Conservation (phyloP, 202 grass and related monocot species). For the Musa balbisiana region DNA sequence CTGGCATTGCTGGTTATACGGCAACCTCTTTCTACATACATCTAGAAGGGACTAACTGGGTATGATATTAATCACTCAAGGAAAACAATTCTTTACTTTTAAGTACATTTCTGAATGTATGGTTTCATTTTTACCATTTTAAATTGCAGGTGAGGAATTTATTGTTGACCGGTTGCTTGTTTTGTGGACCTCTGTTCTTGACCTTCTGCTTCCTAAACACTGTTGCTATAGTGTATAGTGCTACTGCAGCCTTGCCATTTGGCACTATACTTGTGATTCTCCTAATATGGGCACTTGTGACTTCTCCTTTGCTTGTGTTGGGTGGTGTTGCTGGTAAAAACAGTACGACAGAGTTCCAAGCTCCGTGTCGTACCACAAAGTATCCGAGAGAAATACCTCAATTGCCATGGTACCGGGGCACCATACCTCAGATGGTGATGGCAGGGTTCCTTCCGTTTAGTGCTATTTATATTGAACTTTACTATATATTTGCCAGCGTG, state of each 20-base stretch:
- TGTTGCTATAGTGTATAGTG: too few species aligned
- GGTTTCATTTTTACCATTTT: constrained; percentile 5
- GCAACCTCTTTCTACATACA: constrained; percentile 80
- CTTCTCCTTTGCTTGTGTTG: constrained; percentile 77
- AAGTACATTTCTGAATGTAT: not conserved
- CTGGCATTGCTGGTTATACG: constrained; percentile 87
- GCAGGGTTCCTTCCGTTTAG: too few species aligned
- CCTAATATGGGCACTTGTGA: constrained; percentile 40
- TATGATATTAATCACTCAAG: constrained; percentile 18
- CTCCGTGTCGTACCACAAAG: constrained; percentile 32
- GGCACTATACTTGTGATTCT: too few species aligned
- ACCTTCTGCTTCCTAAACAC: too few species aligned
- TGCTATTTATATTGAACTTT: too few species aligned
- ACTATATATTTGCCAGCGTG: constrained; percentile 38
- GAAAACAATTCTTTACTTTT: not conserved
- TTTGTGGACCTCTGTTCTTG: too few species aligned
- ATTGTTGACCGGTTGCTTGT: constrained; percentile 42
- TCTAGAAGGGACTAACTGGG: constrained; percentile 86
- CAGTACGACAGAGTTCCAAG: constrained; percentile 75
- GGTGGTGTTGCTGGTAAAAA: constrained; percentile 87
- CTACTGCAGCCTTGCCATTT: too few species aligned
- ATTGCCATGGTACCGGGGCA: constrained; percentile 71
- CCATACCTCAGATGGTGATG: constrained; percentile 60
- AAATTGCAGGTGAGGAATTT: constrained; percentile 81
- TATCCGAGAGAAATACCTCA: constrained; percentile 60